Conservation (phyloP, 2,329 filamentous ascomycete genomes). For the Xylariaceae sp. region DNA sequence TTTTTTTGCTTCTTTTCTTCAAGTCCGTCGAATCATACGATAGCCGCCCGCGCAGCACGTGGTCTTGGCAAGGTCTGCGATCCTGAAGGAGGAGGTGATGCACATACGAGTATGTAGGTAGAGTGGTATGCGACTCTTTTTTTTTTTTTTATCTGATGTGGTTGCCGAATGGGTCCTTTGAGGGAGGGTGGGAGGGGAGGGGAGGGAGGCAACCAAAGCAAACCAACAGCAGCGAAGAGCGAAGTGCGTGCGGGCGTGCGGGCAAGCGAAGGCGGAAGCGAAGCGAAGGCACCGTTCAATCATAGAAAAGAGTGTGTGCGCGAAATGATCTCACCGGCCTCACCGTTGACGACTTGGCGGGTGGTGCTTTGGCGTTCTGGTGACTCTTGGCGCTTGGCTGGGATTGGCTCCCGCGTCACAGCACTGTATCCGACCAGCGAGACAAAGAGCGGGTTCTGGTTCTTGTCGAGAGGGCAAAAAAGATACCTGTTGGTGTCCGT, state of each 20-base stretch:
- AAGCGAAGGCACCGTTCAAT: not conserved
- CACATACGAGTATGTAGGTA: not conserved
- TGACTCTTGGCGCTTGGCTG: conserved; percentile 1
- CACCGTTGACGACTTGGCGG: not conserved
- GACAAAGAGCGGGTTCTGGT: not conserved
- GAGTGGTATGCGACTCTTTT: no score
- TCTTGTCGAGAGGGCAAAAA: not conserved
- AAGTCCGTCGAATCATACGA: not conserved
- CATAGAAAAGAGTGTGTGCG: no score
- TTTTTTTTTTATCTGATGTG: not conserved
- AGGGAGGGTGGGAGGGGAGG: not conserved
- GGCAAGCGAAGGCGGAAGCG: not conserved
- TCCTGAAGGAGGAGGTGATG: not conserved
- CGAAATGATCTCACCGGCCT: not conserved
- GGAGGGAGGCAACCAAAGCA: not conserved
- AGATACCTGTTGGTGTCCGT: no score
- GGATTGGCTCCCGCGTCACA: conserved; percentile 10
- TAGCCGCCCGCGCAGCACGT: conserved; percentile 1
- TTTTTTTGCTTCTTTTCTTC: not conserved
- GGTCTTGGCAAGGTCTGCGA: conserved; percentile 3
- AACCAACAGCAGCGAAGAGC: no score
- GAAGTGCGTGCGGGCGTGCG: not conserved
- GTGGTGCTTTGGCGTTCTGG: not conserved
- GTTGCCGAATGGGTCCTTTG: conserved; percentile 6
- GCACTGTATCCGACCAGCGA: not conserved